Conservation (phyloP, 2,329 filamentous ascomycete species). For the Dryadomyces quercivorus region DNA sequence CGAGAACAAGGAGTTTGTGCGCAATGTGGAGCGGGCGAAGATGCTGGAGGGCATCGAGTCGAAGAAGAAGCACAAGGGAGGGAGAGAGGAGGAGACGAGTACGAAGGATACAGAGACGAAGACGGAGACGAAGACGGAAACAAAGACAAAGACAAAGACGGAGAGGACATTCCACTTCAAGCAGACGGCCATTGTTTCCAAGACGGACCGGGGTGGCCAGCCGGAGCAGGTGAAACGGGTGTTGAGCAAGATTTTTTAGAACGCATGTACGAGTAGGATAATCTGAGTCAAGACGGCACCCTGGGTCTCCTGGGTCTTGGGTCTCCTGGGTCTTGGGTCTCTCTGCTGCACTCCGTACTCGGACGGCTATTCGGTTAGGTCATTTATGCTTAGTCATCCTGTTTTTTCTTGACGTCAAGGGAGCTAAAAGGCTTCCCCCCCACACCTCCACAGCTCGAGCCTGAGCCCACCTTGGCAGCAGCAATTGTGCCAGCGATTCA, state of each 20-base stretch:
- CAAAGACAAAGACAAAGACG: neutral
- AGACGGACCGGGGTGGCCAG: conserved; percentile 31
- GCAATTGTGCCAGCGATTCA: neutral
- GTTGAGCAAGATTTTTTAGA: conserved; percentile 52
- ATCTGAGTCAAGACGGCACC: too few relatives aligned
- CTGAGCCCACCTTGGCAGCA: neutral
- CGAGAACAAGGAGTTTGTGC: conserved; percentile 72
- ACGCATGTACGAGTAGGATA: too few relatives aligned
- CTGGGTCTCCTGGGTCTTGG: too few relatives aligned
- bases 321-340: too few relatives aligned
- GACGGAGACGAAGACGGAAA: neutral
- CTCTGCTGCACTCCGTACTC: too few relatives aligned
- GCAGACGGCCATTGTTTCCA: conserved; percentile 49
- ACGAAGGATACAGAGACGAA: neutral
- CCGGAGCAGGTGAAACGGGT: conserved; percentile 46
- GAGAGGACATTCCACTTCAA: conserved; percentile 54
- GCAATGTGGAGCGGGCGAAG: conserved; percentile 69
- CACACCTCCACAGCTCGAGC: conserved; percentile 3
- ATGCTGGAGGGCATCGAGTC: conserved; percentile 63
- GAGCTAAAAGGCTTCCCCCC: conserved; percentile 1
- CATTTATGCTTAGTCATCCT: neutral
- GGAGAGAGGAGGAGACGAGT: neutral
- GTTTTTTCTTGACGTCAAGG: conserved; percentile 3
- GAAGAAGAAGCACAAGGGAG: conserved; percentile 29
- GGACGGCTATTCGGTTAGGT: too few relatives aligned